Percentiles rank a stretch among this genome's conserved stretches.
Conservation (phyloP, 148 eudicot genomes). For the Cornus suecica region DNA sequence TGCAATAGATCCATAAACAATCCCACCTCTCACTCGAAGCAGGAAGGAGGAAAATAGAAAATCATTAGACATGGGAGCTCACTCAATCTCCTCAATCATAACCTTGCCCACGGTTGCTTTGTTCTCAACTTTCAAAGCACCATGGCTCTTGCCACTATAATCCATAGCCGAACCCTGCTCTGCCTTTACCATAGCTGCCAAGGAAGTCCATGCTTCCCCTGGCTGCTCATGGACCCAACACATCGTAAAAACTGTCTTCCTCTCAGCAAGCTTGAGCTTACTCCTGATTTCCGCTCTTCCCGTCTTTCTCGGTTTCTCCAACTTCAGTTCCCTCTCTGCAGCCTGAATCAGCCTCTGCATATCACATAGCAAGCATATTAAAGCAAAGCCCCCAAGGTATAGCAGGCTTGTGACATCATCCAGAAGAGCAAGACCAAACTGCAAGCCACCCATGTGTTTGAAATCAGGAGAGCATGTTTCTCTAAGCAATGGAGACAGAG, state of each 20-base stretch:
- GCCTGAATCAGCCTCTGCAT: conserved; percentile 50
- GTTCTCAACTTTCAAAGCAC: background rate
- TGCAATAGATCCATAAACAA: background rate
- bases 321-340: conserved; percentile 55
- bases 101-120: background rate
- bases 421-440: conserved; percentile 60
- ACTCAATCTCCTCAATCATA: background rate
- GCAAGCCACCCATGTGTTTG: conserved; percentile 70
- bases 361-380: conserved; percentile 71
- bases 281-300: conserved; percentile 41
- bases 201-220: conserved; percentile 23
- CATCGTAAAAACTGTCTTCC: conserved; percentile 72
- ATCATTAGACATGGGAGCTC: background rate
- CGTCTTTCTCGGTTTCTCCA: conserved; percentile 34
- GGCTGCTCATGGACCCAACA: conserved; percentile 92
- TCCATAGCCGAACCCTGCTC: background rate
- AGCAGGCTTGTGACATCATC: conserved; percentile 56
- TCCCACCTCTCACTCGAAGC: background rate
- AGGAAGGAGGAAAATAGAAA: background rate
- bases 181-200: background rate
- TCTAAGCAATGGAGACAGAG: conserved; percentile 64
- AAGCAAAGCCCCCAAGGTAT: conserved; percentile 51
- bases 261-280: conserved; percentile 61
- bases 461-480: conserved; percentile 75
- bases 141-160: background rate